Base-by-base conservation (phyloP, 139 green algal species). In the Spirogloea muscicola region DNA sequence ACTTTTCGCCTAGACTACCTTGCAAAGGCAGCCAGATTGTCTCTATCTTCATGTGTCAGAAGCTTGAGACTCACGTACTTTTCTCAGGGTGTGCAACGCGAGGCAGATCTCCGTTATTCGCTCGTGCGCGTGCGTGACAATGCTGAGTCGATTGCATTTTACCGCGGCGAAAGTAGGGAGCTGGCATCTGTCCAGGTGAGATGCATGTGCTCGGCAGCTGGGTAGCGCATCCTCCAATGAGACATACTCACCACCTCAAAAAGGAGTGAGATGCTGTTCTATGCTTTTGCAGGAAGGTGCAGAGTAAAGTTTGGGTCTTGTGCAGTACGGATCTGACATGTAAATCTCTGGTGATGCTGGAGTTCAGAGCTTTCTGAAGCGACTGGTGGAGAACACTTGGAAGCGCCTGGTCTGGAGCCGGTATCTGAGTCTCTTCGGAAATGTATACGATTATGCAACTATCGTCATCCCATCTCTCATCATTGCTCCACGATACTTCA, bases 71-170 rank as follows among this genome's bases (percentile, higher is more conserved):
- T 52, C 16, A 52, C 16, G 16, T 52, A 25, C 10, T 62, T 21
- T n/a, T n/a, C n/a, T n/a, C 69, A 77, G 69, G 57, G 33, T 16
- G 67, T 96, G 42, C 72, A 91, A 64, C 68, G 74, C 6, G 91
- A 96, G 60, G 92, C 84, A 0, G 89, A 97, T 61, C 68, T 97
- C 55, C 84, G 92, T 5, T 97, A 93, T 77, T 81, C 82, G 3
- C 83, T 97, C 27, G 89, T 97, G 46, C 76, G n/a, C 13, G 83
- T 91, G 48, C 71, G 91, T 3, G 79, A 85, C 31, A 85, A 93
- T 69, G 90, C 91, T 6, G 93, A 97, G 84, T 88, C 80, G 13
- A 91, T 97, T 44, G 93, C 93, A 0, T 97, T 97, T 68, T 97
- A 95, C 75, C 49, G 72, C 3, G 92, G 91, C 33, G 90, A 89